Percentiles rank a stretch among this genome's conserved stretches.
phyloP scores from a whole-genome alignment of 192 early-diverging fungal species.

The Podila epigama region DNA sequence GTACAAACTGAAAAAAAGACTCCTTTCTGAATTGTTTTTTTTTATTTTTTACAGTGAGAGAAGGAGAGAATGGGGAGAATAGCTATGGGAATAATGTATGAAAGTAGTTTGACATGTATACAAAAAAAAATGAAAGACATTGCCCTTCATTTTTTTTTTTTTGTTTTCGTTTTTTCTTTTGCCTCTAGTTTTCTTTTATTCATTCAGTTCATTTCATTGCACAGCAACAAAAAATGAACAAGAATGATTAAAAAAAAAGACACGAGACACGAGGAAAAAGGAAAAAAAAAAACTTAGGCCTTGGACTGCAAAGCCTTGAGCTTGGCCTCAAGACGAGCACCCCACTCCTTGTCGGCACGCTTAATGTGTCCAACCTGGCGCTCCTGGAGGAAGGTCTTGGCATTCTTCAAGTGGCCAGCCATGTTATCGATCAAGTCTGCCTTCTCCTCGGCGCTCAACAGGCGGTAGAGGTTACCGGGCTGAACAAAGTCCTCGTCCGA shows the following conservation, averaged over 20 bases:
- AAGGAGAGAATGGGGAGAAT: too few species aligned
- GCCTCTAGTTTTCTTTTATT: too few species aligned
- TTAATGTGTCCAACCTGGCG: constrained; percentile 62
- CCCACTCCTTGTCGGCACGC: constrained; percentile 65
- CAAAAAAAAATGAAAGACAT: too few species aligned
- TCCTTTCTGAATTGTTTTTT: too few species aligned
- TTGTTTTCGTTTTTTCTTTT: too few species aligned
- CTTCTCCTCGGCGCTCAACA: constrained; percentile 67
- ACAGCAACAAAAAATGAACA: constrained; percentile 23
- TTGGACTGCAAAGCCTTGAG: constrained; percentile 49
- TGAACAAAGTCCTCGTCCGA: constrained; percentile 72
- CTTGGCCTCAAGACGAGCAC: constrained; percentile 61
- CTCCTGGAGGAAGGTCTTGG: constrained; percentile 62
- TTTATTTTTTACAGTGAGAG: too few species aligned
- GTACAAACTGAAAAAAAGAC: too few species aligned
- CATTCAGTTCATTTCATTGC: too few species aligned
- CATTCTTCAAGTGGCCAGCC: constrained; percentile 57
- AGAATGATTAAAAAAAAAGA: neutral
- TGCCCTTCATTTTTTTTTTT: too few species aligned
- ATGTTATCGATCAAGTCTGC: constrained; percentile 66
- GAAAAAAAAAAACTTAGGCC: constrained; percentile 11
- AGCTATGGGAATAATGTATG: too few species aligned
- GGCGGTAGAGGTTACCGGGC: constrained; percentile 62
- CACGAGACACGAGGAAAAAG: too few species aligned
- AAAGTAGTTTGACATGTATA: too few species aligned